A percentile compares a stretch with the other conserved stretches of the same genome.
phyloP scores from a whole-genome alignment of 2,329 filamentous ascomycete species.

The Clonostachys solani region DNA sequence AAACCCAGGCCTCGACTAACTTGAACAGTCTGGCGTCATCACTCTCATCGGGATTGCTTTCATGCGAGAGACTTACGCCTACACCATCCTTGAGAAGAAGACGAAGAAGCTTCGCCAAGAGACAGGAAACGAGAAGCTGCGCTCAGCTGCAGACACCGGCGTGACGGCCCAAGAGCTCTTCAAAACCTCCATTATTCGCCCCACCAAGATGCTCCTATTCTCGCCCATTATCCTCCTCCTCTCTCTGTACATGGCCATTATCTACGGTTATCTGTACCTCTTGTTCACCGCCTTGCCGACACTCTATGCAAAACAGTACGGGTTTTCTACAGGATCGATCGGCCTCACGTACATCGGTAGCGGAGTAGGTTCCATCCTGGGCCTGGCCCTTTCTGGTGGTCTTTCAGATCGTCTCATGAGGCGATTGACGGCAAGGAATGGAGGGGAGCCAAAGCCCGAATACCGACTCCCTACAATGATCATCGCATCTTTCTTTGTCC shows the following conservation, averaged over 20 bases:
- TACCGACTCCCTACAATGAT: slow-evolving; percentile 29
- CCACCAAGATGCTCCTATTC: not conserved
- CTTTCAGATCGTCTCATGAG: slow-evolving; percentile 16
- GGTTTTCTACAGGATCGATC: slow-evolving; percentile 45
- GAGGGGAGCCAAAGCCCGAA: slow-evolving; percentile 22
- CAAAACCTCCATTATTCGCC: not conserved
- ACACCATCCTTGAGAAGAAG: slow-evolving; percentile 33
- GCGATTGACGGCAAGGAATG: slow-evolving; percentile 14
- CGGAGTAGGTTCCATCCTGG: slow-evolving; percentile 51
- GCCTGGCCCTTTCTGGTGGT: slow-evolving; percentile 32
- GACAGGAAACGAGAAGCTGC: slow-evolving; percentile 28
- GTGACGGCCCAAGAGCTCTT: too few species aligned
- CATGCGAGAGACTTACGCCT: slow-evolving; percentile 36
- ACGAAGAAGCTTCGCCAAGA: slow-evolving; percentile 31
- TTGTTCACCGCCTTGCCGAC: slow-evolving; percentile 44
- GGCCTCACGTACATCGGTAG: slow-evolving; percentile 57
- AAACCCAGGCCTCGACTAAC: not conserved
- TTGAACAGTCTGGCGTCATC: slow-evolving; percentile 18
- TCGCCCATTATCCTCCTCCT: not conserved
- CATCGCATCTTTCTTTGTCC: not conserved
- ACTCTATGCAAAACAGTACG: slow-evolving; percentile 48
- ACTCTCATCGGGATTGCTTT: slow-evolving; percentile 22
- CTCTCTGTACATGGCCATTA: slow-evolving; percentile 46
- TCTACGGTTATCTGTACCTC: slow-evolving; percentile 44
- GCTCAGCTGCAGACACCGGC: slow-evolving; percentile 14